Evolutionary conservation across 768 basidiomycete species (phyloP).

Genomic region (Tulasnella calospora): DNA sequence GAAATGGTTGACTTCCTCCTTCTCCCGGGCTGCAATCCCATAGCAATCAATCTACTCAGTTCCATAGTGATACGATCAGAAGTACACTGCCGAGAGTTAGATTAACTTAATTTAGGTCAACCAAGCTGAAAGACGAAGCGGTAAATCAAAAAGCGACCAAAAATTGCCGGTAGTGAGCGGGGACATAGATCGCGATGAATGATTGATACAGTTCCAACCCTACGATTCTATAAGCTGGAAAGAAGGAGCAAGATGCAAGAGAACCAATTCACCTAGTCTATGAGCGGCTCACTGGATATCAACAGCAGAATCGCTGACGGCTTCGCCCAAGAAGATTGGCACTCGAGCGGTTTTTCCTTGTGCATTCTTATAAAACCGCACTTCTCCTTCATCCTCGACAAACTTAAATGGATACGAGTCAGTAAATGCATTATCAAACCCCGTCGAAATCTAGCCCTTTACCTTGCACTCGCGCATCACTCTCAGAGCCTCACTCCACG

Average conservation of each 20-base stretch:
- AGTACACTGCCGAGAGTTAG: too few relatives aligned
- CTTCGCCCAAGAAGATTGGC: conserved; percentile 58
- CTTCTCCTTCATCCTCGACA: conserved; percentile 88
- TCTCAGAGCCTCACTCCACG: conserved; percentile 76
- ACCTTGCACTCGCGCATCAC: conserved; percentile 76
- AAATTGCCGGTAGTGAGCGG: too few relatives aligned
- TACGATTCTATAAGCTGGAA: background rate
- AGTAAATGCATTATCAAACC: too few relatives aligned
- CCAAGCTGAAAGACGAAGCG: too few relatives aligned
- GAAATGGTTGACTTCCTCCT: too few relatives aligned
- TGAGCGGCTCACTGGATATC: conserved; percentile 44
- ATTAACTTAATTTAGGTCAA: too few relatives aligned
- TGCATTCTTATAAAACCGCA: conserved; percentile 88
- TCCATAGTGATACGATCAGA: too few relatives aligned
- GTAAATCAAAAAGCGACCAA: too few relatives aligned
- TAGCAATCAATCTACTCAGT: too few relatives aligned
- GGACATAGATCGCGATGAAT: too few relatives aligned
- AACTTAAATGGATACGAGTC: conserved; percentile 45
- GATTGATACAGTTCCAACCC: too few relatives aligned
- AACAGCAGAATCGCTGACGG: conserved; percentile 61
- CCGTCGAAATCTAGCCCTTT: conserved; percentile 15
- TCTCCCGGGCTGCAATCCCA: too few relatives aligned
- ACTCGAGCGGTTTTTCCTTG: conserved; percentile 66
- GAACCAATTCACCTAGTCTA: background rate
- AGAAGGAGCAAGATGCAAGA: background rate